Evolutionary conservation across 73 alveolate species (phyloP).

Genomic region (Paramecium pentaurelia): DNA sequence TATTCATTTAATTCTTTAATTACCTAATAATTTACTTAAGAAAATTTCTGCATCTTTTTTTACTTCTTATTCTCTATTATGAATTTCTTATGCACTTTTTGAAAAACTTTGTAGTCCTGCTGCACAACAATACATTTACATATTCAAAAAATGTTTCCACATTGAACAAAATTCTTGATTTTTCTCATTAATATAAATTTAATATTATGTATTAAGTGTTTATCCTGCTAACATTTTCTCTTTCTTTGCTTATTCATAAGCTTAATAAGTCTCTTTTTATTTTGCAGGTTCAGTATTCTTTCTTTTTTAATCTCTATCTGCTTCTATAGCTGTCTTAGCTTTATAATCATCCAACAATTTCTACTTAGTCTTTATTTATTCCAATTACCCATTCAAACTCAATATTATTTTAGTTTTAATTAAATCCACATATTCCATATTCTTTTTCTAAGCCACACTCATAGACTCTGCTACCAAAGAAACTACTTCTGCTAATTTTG

Average conservation of each 20-base stretch:
- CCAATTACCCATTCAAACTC: neutral
- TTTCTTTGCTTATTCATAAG: neutral
- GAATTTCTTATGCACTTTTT: neutral
- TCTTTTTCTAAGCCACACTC: neutral
- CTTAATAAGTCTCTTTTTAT: neutral
- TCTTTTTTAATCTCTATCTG: neutral
- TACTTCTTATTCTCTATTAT: neutral
- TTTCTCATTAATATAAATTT: neutral
- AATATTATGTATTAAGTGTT: neutral
- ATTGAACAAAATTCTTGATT: neutral
- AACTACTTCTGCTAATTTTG: neutral
- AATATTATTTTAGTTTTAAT: neutral
- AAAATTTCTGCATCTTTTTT: neutral
- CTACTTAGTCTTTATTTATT: neutral
- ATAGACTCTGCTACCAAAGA: neutral
- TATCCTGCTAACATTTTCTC: neutral
- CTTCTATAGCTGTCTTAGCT: neutral
- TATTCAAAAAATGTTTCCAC: neutral
- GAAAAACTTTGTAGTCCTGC: neutral
- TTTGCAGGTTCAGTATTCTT: conserved; percentile 3
- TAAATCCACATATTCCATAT: neutral
- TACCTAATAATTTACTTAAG: neutral
- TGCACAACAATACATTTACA: neutral
- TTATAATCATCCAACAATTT: neutral
- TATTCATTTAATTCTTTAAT: neutral